Percentiles rank a stretch among this genome's conserved stretches.
phyloP scores from a whole-genome alignment of 768 basidiomycete species.

The Coprinellus micaceus region DNA sequence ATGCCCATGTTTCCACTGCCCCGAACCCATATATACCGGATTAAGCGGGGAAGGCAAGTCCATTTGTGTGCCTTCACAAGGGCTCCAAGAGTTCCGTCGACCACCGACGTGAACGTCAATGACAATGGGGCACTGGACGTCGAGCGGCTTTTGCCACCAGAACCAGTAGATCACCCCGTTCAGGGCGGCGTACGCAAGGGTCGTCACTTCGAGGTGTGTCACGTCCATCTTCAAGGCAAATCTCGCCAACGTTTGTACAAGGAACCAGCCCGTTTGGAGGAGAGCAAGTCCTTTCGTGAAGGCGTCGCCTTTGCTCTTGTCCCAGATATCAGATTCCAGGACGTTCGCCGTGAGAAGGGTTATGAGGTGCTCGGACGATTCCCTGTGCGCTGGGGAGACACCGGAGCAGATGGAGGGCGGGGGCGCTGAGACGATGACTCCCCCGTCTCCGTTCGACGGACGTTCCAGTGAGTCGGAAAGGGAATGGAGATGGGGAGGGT shows the following conservation, averaged over 20 bases:
- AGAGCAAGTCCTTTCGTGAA: slow-evolving; percentile 10
- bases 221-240: slow-evolving; percentile 4
- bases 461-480: too few species aligned
- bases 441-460: background rate
- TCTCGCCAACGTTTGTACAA: slow-evolving; percentile 12
- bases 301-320: slow-evolving; percentile 17
- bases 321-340: slow-evolving; percentile 12
- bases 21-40: too few species aligned
- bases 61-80: background rate
- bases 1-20: too few species aligned
- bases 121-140: slow-evolving; percentile 11
- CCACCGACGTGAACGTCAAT: background rate
- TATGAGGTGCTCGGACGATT: background rate
- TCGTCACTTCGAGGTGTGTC: slow-evolving; percentile 17
- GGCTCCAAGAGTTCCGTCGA: background rate
- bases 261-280: slow-evolving; percentile 12
- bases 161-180: slow-evolving; percentile 13
- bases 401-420: background rate
- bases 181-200: slow-evolving; percentile 14
- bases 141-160: slow-evolving; percentile 20
- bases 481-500: too few species aligned
- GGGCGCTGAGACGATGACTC: background rate
- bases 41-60: background rate
- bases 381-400: background rate
- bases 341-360: slow-evolving; percentile 4